Base-by-base conservation (phyloP, 1,284 basidiomycete genomes). In the Puccinia novopanici region DNA sequence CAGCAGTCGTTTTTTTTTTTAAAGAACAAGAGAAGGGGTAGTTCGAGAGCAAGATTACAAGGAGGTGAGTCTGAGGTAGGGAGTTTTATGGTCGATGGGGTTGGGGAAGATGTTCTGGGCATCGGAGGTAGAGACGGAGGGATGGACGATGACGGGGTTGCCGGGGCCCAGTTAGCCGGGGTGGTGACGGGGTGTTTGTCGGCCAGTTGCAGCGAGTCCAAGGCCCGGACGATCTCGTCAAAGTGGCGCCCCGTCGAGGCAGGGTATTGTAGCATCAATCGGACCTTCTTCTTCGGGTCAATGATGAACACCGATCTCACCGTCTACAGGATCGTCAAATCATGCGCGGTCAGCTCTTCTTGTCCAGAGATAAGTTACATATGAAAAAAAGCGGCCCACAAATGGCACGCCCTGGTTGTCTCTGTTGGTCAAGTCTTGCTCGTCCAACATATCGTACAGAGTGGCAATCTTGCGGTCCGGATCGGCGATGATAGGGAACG, bases 291-390 rank as follows among this genome's bases (percentile, higher is more conserved):
- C 87, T 92, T 93, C 55, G 92, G 94, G 87, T 97, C 95, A 84
- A 98, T 93, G 83, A 98, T 88, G 87, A 95, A 97, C 82, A 97
- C 95, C 24, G 93, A 96, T 83, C 95, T 91, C 86, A 98, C 92
- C 75, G 95, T 98, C 85, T 89, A 87, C 3, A 6, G 37, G 5
- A 45, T 9, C 15, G 22, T n/a, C 45, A n/a, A n/a, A n/a, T n/a
- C n/a, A n/a, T n/a, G 45, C 88, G 27, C 86, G 84, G 82, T 84
- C 84, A 75, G 42, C 45, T 78, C 63, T 24, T 67, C 27, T 45
- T 6, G 15, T 45, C 45, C 15, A 45, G 15, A 45, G 45, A 30
- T 34, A 17, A 17, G 57, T 22, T n/a, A n/a, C n/a, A 37, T 52
- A n/a, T 45, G 34, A 40, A 34, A 65, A 30, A 50, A 27, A 63